Evolutionary conservation across 805 yeast genomes (phyloP).

Genomic region (Zygotorulaspora sp.): DNA sequence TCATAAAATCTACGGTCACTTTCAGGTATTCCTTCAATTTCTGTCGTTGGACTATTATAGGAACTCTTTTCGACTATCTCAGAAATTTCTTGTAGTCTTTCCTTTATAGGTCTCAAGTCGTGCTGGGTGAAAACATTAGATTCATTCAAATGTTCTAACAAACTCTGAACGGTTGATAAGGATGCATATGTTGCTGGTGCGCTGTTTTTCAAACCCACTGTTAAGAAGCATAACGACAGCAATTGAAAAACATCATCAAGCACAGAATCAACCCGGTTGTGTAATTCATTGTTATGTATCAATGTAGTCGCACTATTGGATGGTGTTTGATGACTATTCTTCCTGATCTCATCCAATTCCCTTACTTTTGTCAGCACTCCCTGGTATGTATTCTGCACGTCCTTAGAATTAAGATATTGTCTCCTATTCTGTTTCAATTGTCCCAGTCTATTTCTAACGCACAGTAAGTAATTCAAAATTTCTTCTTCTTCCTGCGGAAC

Average conservation of each 20-base stretch:
- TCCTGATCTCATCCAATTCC: slow-evolving; percentile 50
- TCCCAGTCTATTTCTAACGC: slow-evolving; percentile 42
- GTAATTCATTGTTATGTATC: slow-evolving; percentile 28
- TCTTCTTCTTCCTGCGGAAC: slow-evolving; percentile 38
- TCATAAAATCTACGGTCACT: slow-evolving; percentile 21
- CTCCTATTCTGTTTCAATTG: slow-evolving; percentile 57
- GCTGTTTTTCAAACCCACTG: slow-evolving; percentile 84
- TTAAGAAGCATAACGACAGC: slow-evolving; percentile 77
- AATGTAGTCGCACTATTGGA: slow-evolving; percentile 25
- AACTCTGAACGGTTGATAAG: slow-evolving; percentile 75
- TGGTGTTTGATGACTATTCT: slow-evolving; percentile 31
- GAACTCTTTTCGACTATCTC: slow-evolving; percentile 49
- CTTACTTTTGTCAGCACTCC: slow-evolving; percentile 51
- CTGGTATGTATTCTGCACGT: slow-evolving; percentile 57
- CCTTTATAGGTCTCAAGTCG: slow-evolving; percentile 74
- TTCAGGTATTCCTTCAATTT: slow-evolving; percentile 18
- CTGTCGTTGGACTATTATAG: slow-evolving; percentile 19
- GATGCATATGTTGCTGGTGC: slow-evolving; percentile 96
- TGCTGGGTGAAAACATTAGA: slow-evolving; percentile 77
- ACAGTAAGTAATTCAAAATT: slow-evolving; percentile 40
- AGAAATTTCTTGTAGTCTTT: slow-evolving; percentile 65
- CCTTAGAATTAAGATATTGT: slow-evolving; percentile 62
- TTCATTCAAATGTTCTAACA: slow-evolving; percentile 78
- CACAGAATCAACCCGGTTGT: slow-evolving; percentile 59
- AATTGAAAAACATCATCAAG: slow-evolving; percentile 89